These are phyloP conservation scores for Sclerotiophoma versabilis DNA, from an alignment of 2,329 filamentous ascomycete genomes.

Conservation along the genomic window DNA sequence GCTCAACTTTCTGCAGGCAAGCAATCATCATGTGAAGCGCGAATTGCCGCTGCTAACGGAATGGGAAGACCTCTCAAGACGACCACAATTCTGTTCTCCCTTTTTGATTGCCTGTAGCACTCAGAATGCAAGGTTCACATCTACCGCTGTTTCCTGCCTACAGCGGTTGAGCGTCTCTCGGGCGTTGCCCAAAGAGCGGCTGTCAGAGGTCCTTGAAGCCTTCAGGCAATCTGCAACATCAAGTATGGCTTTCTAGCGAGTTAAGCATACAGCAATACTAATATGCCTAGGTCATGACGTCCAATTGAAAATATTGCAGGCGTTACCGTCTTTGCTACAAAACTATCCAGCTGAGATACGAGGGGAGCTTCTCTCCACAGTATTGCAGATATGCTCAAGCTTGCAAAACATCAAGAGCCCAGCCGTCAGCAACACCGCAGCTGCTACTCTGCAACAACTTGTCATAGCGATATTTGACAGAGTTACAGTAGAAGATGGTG, in stretches of 20 bases:
- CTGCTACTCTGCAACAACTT: slow-evolving; percentile 94
- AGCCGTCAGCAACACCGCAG: slow-evolving; percentile 93
- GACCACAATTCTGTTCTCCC: slow-evolving; percentile 85
- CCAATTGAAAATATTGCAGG: slow-evolving; percentile 94
- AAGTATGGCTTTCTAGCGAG: slow-evolving; percentile 58
- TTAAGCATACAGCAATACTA: slow-evolving; percentile 5
- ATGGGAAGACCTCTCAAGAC: slow-evolving; percentile 77
- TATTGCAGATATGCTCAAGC: slow-evolving; percentile 89
- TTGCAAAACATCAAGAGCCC: slow-evolving; percentile 90
- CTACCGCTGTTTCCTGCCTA: slow-evolving; percentile 85
- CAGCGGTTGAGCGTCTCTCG: slow-evolving; percentile 85
- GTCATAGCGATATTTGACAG: slow-evolving; percentile 94
- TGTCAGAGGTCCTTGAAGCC: slow-evolving; percentile 87
- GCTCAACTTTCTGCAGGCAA: slow-evolving; percentile 75
- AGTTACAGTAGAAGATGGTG: slow-evolving; percentile 80
- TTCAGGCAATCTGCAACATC: slow-evolving; percentile 80
- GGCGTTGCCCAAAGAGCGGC: slow-evolving; percentile 77
- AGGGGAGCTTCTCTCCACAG: slow-evolving; percentile 79
- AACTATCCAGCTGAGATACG: slow-evolving; percentile 86
- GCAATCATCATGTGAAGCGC: slow-evolving; percentile 12
- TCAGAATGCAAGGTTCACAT: slow-evolving; percentile 87
- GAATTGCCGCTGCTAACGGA: slow-evolving; percentile 3
- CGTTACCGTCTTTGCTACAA: slow-evolving; percentile 85
- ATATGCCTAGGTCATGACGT: slow-evolving; percentile 73
- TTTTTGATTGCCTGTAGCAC: slow-evolving; percentile 93